Percentiles rank a stretch among this genome's conserved stretches.
Evolutionary conservation across 2,329 filamentous ascomycete species (phyloP).

Genomic region (Mycosphaerella sp.): DNA sequence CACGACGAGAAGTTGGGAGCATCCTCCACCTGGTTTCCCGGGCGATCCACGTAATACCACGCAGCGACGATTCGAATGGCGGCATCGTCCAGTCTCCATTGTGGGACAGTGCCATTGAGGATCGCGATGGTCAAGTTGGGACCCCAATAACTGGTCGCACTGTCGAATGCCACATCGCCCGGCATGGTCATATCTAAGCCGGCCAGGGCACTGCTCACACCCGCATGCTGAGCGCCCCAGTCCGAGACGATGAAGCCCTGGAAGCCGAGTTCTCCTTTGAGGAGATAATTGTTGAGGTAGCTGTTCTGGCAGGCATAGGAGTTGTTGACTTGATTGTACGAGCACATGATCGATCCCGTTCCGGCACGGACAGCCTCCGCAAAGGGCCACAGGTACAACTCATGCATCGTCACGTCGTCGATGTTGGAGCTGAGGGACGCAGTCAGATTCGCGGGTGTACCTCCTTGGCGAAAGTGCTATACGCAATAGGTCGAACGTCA

Average conservation of each 20-base stretch:
- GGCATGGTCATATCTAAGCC: conserved; percentile 73
- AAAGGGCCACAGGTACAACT: conserved; percentile 42
- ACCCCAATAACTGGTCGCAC: conserved; percentile 48
- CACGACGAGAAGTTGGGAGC: conserved; percentile 75
- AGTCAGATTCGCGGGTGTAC: conserved; percentile 45
- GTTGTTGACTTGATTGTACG: conserved; percentile 74
- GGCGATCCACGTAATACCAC: conserved; percentile 58
- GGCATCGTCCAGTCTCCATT: conserved; percentile 86
- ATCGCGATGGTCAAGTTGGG: conserved; percentile 81
- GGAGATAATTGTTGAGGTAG: conserved; percentile 63
- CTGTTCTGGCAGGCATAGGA: conserved; percentile 62
- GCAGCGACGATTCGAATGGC: conserved; percentile 69
- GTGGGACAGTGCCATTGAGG: conserved; percentile 80
- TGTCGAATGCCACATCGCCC: conserved; percentile 71
- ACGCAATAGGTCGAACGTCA: too few relatives aligned
- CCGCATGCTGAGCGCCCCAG: conserved; percentile 63
- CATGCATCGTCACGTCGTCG: conserved; percentile 54
- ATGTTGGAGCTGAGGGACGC: conserved; percentile 56
- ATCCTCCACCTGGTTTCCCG: conserved; percentile 48
- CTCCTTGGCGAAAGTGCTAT: conserved; percentile 55
- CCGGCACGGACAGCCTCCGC: conserved; percentile 47
- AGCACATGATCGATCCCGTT: conserved; percentile 50
- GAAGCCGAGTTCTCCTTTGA: conserved; percentile 76
- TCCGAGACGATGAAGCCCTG: conserved; percentile 70
- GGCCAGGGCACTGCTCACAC: conserved; percentile 59